Evolutionary conservation across 805 yeast species (phyloP).

Genomic region (Kregervanrija fluxuum): DNA sequence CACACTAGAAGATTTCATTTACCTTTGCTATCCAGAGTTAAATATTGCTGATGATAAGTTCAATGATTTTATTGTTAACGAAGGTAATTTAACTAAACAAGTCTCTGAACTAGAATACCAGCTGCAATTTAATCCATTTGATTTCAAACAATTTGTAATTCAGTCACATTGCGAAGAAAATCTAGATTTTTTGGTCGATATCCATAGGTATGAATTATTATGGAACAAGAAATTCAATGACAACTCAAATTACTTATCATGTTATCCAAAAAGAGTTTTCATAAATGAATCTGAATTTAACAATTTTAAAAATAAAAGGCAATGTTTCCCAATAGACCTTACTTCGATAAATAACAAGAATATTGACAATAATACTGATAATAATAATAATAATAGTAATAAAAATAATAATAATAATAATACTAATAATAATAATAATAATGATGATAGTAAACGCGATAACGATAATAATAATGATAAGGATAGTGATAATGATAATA

Average conservation of each 20-base stretch:
- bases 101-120: conserved; percentile 1
- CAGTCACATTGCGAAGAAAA: conserved; percentile 17
- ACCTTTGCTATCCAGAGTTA: conserved; percentile 3
- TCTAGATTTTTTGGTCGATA: conserved; percentile 14
- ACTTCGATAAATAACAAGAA: no score
- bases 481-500: no score
- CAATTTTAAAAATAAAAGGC: no score
- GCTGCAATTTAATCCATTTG: conserved; percentile 5
- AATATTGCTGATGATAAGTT: not conserved
- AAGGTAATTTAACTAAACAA: conserved; percentile 1
- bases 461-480: no score
- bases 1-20: conserved; percentile 12
- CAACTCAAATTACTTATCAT: conserved; percentile 6
- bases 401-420: no score
- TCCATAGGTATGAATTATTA: conserved; percentile 13
- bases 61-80: not conserved
- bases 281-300: no score
- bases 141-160: conserved; percentile 10
- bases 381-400: no score
- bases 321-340: no score
- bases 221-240: conserved; percentile 11
- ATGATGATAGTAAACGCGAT: no score
- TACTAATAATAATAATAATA: no score
- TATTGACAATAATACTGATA: no score
- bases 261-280: not conserved